phyloP scores from a whole-genome alignment of 495 filamentous ascomycete species.

The Aspergillus indologenus region DNA sequence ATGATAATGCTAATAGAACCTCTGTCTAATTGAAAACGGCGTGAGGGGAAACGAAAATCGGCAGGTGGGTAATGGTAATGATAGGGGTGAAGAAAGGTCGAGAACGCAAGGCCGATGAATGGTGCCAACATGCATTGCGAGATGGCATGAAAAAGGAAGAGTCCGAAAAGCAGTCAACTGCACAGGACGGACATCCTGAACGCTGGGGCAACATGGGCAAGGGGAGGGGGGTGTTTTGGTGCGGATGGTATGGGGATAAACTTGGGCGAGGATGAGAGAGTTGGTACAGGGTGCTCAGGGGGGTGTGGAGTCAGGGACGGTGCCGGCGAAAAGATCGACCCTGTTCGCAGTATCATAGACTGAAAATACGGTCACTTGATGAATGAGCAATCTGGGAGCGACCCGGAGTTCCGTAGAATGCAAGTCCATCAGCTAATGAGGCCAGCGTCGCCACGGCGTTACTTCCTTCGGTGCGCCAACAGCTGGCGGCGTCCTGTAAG shows the following conservation, averaged over 20 bases:
- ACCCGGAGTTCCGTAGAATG: slow-evolving; percentile 12
- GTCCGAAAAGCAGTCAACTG: slow-evolving; percentile 19
- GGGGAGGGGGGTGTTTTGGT: neutral
- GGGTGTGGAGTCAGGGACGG: neutral
- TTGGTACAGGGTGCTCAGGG: slow-evolving; percentile 8
- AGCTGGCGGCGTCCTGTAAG: slow-evolving; percentile 10
- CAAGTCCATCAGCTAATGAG: slow-evolving; percentile 6
- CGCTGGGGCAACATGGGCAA: slow-evolving; percentile 4
- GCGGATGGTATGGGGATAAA: neutral
- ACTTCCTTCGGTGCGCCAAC: slow-evolving; percentile 15
- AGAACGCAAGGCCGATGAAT: slow-evolving; percentile 20
- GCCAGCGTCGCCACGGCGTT: slow-evolving; percentile 13
- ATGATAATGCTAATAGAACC: slow-evolving; percentile 44
- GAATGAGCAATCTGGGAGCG: slow-evolving; percentile 17
- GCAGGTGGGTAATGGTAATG: slow-evolving; percentile 24
- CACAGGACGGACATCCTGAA: slow-evolving; percentile 9
- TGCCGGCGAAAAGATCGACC: neutral
- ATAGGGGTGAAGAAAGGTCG: slow-evolving; percentile 30
- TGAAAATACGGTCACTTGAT: slow-evolving; percentile 2
- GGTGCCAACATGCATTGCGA: slow-evolving; percentile 17
- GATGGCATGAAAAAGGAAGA: slow-evolving; percentile 15
- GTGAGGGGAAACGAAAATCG: slow-evolving; percentile 23
- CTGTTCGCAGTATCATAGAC: neutral
- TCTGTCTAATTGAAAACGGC: slow-evolving; percentile 47
- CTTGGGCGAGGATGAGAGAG: neutral